Evolutionary conservation across 2,329 filamentous ascomycete genomes (phyloP).

Genomic region (Purpureocillium lavendulum): DNA sequence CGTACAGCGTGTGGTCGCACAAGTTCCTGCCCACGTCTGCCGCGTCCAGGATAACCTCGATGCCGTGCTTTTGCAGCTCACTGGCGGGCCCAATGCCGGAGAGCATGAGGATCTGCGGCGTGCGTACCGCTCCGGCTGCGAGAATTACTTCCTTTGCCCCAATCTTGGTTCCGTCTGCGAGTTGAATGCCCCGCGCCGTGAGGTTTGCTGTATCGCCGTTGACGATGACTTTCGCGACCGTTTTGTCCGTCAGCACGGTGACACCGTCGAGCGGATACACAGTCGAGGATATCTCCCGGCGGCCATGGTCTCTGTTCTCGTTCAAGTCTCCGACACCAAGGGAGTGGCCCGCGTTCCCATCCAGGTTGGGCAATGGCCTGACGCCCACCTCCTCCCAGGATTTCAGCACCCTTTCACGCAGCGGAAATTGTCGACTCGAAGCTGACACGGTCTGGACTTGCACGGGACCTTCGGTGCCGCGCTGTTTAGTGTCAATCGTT

Average conservation of each 20-base stretch:
- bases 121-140: constrained; percentile 39
- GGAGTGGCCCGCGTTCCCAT: constrained; percentile 16
- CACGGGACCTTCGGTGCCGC: too few relatives aligned
- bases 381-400: too few relatives aligned
- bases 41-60: constrained; percentile 25
- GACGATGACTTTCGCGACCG: constrained; percentile 13
- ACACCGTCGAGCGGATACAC: constrained; percentile 14
- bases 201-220: not conserved
- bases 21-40: constrained; percentile 41
- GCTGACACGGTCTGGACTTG: too few relatives aligned
- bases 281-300: constrained; percentile 11
- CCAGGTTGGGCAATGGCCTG: constrained; percentile 9
- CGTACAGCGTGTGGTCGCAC: constrained; percentile 17
- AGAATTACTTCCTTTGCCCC: constrained; percentile 33
- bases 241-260: constrained; percentile 14
- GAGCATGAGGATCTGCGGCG: constrained; percentile 41
- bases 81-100: constrained; percentile 35
- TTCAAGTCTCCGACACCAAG: constrained; percentile 20
- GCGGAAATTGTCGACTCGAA: too few relatives aligned
- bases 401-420: too few relatives aligned
- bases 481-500: not conserved
- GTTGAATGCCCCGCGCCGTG: constrained; percentile 12
- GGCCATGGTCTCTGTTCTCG: constrained; percentile 14
- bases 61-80: constrained; percentile 30
- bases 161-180: constrained; percentile 16